phyloP scores from a whole-genome alignment of 805 yeast genomes.

The Metschnikowia koreensis region DNA sequence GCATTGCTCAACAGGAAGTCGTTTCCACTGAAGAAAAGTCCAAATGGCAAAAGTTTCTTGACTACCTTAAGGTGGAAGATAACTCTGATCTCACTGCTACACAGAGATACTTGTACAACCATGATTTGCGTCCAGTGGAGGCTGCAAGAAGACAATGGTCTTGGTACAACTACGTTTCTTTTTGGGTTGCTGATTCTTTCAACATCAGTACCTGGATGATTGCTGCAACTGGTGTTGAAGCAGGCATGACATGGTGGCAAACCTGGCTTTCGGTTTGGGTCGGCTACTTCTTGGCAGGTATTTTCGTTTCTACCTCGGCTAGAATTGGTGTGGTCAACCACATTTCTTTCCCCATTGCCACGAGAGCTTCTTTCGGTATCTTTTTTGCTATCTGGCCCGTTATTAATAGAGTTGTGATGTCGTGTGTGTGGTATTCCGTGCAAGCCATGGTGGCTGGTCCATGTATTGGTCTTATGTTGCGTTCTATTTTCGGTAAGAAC shows the following conservation, averaged over 20 bases:
- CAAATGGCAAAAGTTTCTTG: conserved; percentile 12
- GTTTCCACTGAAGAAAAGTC: conserved; percentile 68
- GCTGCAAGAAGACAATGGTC: conserved; percentile 74
- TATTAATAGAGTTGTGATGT: conserved; percentile 83
- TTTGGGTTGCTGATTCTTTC: conserved; percentile 89
- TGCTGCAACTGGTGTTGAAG: conserved; percentile 76
- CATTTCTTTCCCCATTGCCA: conserved; percentile 78
- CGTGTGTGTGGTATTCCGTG: conserved; percentile 84
- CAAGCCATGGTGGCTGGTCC: conserved; percentile 85
- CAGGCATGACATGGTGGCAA: conserved; percentile 83
- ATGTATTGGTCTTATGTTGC: conserved; percentile 67
- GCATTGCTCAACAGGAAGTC: conserved; percentile 3
- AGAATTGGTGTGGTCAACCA: conserved; percentile 81
- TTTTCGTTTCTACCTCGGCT: conserved; percentile 68
- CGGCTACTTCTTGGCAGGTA: conserved; percentile 70
- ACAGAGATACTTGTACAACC: conserved; percentile 68
- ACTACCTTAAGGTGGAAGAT: conserved; percentile 30
- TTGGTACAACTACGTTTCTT: conserved; percentile 75
- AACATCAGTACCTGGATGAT: conserved; percentile 90
- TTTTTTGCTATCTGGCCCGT: conserved; percentile 89
- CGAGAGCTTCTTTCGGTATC: conserved; percentile 81
- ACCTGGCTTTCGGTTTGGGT: conserved; percentile 88
- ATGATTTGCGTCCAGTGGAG: conserved; percentile 80
- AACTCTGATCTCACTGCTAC: conserved; percentile 46
- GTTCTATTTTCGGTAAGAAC: conserved; percentile 66